Evolutionary conservation across 1,284 basidiomycete genomes (phyloP).

Genomic region (Takashimella tepidaria): DNA sequence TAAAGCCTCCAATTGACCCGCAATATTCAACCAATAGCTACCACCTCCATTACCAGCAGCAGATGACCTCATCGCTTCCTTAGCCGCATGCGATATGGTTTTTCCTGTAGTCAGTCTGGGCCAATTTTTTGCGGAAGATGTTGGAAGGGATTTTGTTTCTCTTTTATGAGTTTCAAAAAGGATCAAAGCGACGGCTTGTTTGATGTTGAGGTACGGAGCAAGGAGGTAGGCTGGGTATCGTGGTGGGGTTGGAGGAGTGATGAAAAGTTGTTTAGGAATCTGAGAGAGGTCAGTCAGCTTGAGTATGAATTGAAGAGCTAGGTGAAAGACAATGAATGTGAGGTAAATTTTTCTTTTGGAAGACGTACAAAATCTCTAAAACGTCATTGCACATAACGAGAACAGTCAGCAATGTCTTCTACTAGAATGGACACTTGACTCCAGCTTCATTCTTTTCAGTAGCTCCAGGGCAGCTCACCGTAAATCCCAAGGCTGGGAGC

Average conservation of each 20-base stretch:
- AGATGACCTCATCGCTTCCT: neutral
- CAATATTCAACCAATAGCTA: constrained; percentile 38
- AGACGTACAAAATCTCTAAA: constrained; percentile 37
- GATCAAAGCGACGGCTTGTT: constrained; percentile 42
- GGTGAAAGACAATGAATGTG: no score
- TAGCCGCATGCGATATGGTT: constrained; percentile 10
- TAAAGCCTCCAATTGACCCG: constrained; percentile 42
- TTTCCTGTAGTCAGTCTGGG: constrained; percentile 10
- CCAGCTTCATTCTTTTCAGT: constrained; percentile 4
- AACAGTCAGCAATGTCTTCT: constrained; percentile 1
- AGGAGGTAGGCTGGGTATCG: constrained; percentile 39
- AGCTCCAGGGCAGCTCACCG: constrained; percentile 25
- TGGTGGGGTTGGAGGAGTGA: constrained; percentile 31
- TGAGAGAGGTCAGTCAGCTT: constrained; percentile 14
- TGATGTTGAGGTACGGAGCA: constrained; percentile 44
- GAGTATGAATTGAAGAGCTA: neutral
- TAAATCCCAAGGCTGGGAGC: constrained; percentile 40
- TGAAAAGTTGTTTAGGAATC: constrained; percentile 47
- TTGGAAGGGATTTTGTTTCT: neutral
- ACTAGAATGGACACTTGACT: no score
- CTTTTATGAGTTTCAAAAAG: constrained; percentile 26
- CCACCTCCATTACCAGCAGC: constrained; percentile 10
- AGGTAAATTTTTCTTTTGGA: no score
- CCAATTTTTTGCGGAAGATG: neutral
- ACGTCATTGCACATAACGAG: neutral